Conservation (phyloP, 257 asterid species). For the Nicotiana attenuata region DNA sequence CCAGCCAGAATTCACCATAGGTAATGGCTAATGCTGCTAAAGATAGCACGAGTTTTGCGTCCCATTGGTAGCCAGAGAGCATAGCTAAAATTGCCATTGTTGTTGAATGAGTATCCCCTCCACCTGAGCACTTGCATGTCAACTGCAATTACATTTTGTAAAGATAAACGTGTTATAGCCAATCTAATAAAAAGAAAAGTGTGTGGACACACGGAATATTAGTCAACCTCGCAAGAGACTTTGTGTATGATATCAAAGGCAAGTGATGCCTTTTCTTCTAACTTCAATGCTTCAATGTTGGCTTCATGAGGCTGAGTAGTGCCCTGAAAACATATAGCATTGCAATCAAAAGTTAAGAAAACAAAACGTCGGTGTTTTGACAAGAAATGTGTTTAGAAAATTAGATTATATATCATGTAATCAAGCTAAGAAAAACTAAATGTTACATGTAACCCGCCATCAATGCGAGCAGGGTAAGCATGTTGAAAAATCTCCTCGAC, state of each 20-base stretch:
- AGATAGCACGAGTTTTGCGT: conserved; percentile 60
- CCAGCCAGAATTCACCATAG: conserved; percentile 81
- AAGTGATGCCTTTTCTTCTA: conserved; percentile 36
- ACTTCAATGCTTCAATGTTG: conserved; percentile 14
- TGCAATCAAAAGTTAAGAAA: background rate
- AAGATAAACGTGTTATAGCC: background rate
- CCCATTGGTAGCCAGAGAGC: conserved; percentile 67
- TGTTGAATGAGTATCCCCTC: conserved; percentile 46
- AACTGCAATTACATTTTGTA: conserved; percentile 33
- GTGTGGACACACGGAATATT: no score
- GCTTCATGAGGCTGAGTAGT: background rate
- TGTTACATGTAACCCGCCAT: conserved; percentile 42
- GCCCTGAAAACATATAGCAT: conserved; percentile 11
- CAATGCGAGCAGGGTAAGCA: conserved; percentile 53
- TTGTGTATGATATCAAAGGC: conserved; percentile 41
- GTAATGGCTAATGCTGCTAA: conserved; percentile 51
- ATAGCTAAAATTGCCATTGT: conserved; percentile 47
- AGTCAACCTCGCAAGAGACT: conserved; percentile 58
- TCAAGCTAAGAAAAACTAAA: background rate
- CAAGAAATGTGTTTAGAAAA: background rate
- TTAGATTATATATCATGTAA: background rate
- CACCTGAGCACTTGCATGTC: conserved; percentile 59
- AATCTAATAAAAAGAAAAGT: background rate
- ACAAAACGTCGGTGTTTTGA: background rate
- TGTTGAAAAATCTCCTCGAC: conserved; percentile 46